Conservation (phyloP, 306 rosid genomes). For the Sphenostylis stenocarpa region DNA sequence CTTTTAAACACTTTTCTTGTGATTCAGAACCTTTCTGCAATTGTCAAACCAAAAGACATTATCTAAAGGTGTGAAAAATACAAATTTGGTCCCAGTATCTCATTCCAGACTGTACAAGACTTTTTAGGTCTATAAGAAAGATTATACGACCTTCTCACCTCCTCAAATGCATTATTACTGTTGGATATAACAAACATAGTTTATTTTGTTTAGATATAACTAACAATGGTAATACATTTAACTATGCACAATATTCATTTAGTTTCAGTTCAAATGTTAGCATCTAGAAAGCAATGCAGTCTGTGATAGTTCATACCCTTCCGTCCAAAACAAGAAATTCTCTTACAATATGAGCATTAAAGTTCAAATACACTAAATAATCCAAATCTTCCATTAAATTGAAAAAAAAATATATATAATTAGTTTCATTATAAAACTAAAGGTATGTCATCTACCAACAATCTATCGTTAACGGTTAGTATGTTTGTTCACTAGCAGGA, state of each 20-base stretch:
- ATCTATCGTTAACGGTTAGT: no score
- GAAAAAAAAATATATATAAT: background rate
- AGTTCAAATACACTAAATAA: no score
- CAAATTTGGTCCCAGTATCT: background rate
- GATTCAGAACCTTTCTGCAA: conserved; percentile 64
- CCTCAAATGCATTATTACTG: background rate
- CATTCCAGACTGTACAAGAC: background rate
- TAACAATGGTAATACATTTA: background rate
- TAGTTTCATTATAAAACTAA: no score
- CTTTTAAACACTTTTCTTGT: conserved; percentile 48
- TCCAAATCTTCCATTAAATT: background rate
- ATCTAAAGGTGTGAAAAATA: background rate
- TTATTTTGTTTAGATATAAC: background rate
- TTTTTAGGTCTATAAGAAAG: background rate
- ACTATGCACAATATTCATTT: no score
- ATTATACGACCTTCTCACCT: background rate
- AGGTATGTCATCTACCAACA: no score
- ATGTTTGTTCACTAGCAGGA: no score
- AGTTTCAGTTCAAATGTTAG: no score
- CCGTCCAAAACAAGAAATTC: no score
- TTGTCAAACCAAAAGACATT: conserved; percentile 32
- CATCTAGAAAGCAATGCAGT: no score
- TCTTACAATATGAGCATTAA: no score
- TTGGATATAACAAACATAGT: background rate
- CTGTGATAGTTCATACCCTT: no score